Conservation (phyloP, 2,329 filamentous ascomycete species). For the Cytospora chrysosperma region DNA sequence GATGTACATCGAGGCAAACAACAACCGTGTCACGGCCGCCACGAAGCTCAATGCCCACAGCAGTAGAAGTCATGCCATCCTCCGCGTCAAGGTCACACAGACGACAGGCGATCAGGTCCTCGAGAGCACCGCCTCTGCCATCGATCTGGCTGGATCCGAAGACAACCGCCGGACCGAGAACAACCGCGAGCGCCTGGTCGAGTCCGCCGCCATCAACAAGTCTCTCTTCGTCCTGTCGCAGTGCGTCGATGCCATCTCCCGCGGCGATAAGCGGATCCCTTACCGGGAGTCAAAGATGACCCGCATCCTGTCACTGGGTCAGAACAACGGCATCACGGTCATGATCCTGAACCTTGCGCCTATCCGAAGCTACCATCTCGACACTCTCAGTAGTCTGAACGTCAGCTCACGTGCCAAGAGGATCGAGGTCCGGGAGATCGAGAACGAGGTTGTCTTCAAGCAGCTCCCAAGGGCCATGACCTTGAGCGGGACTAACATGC, state of each 20-base stretch:
- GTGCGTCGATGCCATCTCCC: slow-evolving; percentile 90
- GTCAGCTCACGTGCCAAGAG: slow-evolving; percentile 95
- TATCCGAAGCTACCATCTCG: slow-evolving; percentile 86
- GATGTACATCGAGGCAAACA: slow-evolving; percentile 88
- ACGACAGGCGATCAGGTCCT: slow-evolving; percentile 65
- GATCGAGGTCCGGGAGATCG: slow-evolving; percentile 91
- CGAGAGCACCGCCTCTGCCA: slow-evolving; percentile 85
- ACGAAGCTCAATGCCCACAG: slow-evolving; percentile 93
- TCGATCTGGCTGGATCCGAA: slow-evolving; percentile 92
- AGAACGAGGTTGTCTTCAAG: slow-evolving; percentile 91
- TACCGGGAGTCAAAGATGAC: slow-evolving; percentile 98
- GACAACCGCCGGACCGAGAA: slow-evolving; percentile 95
- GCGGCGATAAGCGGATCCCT: slow-evolving; percentile 74
- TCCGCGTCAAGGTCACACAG: slow-evolving; percentile 85
- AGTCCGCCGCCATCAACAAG: slow-evolving; percentile 97
- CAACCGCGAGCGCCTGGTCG: slow-evolving; percentile 86
- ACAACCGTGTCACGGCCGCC: slow-evolving; percentile 82
- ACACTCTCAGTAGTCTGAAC: slow-evolving; percentile 90
- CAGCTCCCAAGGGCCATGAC: slow-evolving; percentile 60
- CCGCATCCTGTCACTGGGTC: slow-evolving; percentile 83
- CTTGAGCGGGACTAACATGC: slow-evolving; percentile 42
- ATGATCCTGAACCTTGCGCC: slow-evolving; percentile 97
- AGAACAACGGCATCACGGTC: slow-evolving; percentile 91
- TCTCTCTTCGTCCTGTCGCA: slow-evolving; percentile 91
- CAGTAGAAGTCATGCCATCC: slow-evolving; percentile 83